Evolutionary conservation across 768 basidiomycete species (phyloP).

Genomic region (Termitomyces sp.): DNA sequence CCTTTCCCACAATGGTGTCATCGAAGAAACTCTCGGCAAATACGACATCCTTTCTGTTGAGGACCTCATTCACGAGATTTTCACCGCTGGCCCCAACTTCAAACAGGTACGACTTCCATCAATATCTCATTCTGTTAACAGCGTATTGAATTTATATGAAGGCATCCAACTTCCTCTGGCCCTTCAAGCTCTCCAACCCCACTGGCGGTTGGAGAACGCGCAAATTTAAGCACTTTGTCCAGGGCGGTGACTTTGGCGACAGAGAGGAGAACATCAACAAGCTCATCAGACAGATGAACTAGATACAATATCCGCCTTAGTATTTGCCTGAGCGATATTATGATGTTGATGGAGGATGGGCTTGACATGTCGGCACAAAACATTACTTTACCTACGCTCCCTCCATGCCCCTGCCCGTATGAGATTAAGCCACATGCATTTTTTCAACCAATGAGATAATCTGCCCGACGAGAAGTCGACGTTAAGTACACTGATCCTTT

Average conservation of each 20-base stretch:
- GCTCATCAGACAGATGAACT: conserved; percentile 96
- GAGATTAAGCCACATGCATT: conserved; percentile 21
- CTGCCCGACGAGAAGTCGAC: not conserved
- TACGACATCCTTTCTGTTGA: conserved; percentile 96
- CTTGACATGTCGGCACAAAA: conserved; percentile 15
- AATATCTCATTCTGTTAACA: not conserved
- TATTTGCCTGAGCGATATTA: conserved; percentile 15
- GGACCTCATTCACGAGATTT: conserved; percentile 96
- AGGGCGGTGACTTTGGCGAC: conserved; percentile 98
- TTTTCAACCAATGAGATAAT: not conserved
- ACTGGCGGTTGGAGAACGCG: conserved; percentile 97
- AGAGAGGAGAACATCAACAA: conserved; percentile 97
- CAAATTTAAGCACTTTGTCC: conserved; percentile 96
- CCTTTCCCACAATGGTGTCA: conserved; percentile 88
- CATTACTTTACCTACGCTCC: conserved; percentile 15
- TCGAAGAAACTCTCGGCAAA: conserved; percentile 88
- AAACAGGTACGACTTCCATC: conserved; percentile 71
- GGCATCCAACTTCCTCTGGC: conserved; percentile 98
- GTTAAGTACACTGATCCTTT: no score
- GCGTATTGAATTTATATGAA: conserved; percentile 24
- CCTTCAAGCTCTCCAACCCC: conserved; percentile 99
- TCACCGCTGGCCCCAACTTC: conserved; percentile 96
- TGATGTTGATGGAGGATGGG: conserved; percentile 15
- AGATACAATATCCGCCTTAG: conserved; percentile 19
- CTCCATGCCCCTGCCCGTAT: conserved; percentile 14